A percentile compares a stretch with the other conserved stretches of the same genome.
Conservation (phyloP, 345 rosid species). For the Camelina laxa region DNA sequence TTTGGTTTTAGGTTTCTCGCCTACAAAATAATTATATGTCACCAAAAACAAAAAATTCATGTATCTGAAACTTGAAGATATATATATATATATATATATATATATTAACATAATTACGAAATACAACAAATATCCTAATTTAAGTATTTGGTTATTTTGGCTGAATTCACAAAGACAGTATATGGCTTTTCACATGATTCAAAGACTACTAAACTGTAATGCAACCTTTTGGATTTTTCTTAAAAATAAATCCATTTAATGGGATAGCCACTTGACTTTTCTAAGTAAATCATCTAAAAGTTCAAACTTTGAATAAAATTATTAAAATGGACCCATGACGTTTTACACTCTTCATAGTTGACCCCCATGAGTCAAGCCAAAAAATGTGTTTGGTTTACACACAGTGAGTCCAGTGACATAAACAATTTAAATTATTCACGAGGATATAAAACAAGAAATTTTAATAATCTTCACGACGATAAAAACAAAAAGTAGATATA, state of each 20-base stretch:
- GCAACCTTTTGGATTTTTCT: too few relatives aligned
- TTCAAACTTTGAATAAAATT: constrained; percentile 20
- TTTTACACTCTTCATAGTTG: constrained; percentile 41
- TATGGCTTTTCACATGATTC: constrained; percentile 35
- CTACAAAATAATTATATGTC: too few relatives aligned
- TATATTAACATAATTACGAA: too few relatives aligned
- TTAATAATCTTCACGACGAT: constrained; percentile 15
- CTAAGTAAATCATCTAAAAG: background rate
- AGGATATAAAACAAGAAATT: background rate
- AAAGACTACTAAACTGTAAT: constrained; percentile 26
- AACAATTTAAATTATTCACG: constrained; percentile 27
- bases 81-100: too few relatives aligned
- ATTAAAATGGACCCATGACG: constrained; percentile 36
- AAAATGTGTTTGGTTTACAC: constrained; percentile 17
- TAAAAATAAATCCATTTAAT: background rate
- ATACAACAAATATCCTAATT: background rate
- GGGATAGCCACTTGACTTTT: constrained; percentile 18
- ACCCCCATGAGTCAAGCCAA: constrained; percentile 34
- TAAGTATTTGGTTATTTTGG: background rate
- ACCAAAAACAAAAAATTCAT: too few relatives aligned
- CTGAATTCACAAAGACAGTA: background rate
- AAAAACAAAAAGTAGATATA: constrained; percentile 24
- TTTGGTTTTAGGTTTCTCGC: too few relatives aligned
- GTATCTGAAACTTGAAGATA: too few relatives aligned
- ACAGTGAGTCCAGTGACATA: constrained; percentile 11